Conservation (phyloP, 2,329 filamentous ascomycete species). For the Lasiodiplodia gonubiensis region DNA sequence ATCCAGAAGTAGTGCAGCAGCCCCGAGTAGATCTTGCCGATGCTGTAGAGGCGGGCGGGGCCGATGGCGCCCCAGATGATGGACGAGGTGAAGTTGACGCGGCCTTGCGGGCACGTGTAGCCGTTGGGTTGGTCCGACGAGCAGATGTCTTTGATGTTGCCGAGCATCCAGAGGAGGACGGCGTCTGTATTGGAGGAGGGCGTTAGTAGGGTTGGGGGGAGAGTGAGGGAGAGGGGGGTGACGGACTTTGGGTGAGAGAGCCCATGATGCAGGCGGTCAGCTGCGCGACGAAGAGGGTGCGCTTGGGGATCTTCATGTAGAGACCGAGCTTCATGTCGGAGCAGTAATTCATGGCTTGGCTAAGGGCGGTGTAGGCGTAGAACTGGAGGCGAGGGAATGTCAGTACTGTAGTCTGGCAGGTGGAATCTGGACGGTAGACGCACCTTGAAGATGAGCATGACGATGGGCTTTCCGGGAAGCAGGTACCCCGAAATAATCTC, state of each 20-base stretch:
- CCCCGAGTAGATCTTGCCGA: conserved; percentile 54
- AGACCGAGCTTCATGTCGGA: conserved; percentile 28
- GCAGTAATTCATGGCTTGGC: conserved; percentile 28
- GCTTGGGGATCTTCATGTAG: conserved; percentile 29
- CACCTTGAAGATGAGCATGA: conserved; percentile 28
- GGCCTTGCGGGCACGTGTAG: conserved; percentile 62
- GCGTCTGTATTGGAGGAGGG: conserved; percentile 46
- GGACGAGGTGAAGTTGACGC: conserved; percentile 68
- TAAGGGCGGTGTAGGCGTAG: conserved; percentile 27
- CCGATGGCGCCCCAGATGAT: conserved; percentile 73
- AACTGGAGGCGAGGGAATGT: background rate
- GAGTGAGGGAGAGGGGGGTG: background rate
- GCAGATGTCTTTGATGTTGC: conserved; percentile 56
- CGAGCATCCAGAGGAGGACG: conserved; percentile 64
- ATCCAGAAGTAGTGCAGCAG: conserved; percentile 61
- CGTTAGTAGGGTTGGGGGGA: conserved; percentile 17
- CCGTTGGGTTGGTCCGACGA: conserved; percentile 39
- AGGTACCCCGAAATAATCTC: conserved; percentile 66
- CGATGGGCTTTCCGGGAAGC: conserved; percentile 25
- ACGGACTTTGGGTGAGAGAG: conserved; percentile 16
- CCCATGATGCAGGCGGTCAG: conserved; percentile 26
- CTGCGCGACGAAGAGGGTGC: conserved; percentile 25
- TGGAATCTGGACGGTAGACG: background rate
- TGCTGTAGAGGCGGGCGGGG: conserved; percentile 56
- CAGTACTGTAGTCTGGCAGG: background rate